phyloP scores from a whole-genome alignment of 192 early-diverging fungal species.

The Gonapodya prolifera region DNA sequence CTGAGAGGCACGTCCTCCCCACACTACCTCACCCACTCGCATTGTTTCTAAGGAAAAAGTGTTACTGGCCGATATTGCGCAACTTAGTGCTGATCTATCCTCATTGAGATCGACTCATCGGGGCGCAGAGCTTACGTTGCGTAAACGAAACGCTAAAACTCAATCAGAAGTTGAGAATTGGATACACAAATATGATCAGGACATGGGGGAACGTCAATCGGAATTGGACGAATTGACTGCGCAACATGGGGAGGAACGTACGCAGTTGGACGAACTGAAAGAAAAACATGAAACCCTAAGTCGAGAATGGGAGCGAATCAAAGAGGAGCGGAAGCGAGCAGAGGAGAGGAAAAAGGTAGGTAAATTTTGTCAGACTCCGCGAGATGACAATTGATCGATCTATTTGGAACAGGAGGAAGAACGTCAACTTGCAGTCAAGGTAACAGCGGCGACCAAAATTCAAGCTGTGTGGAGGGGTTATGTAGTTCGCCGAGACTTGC shows the following conservation, averaged over 20 bases:
- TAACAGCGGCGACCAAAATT: slow-evolving; percentile 22
- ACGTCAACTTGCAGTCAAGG: slow-evolving; percentile 11
- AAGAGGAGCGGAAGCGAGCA: slow-evolving; percentile 26
- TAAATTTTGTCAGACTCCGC: not conserved
- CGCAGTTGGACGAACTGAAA: slow-evolving; percentile 39
- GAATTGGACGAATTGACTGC: slow-evolving; percentile 44
- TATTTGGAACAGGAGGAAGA: slow-evolving; percentile 22
- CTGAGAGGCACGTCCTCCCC: not conserved
- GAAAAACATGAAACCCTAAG: slow-evolving; percentile 25
- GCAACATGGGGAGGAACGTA: slow-evolving; percentile 36
- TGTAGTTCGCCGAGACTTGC: slow-evolving; percentile 24
- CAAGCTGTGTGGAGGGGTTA: slow-evolving; percentile 32
- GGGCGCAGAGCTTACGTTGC: slow-evolving; percentile 37
- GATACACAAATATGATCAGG: slow-evolving; percentile 55
- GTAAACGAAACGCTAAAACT: slow-evolving; percentile 46
- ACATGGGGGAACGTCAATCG: slow-evolving; percentile 44
- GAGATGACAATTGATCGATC: not conserved
- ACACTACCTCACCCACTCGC: not conserved
- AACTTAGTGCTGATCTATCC: slow-evolving; percentile 14
- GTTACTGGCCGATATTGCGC: slow-evolving; percentile 22
- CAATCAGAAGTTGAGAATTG: slow-evolving; percentile 50
- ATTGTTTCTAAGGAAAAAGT: slow-evolving; percentile 18
- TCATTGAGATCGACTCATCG: slow-evolving; percentile 19
- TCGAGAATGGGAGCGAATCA: slow-evolving; percentile 32
- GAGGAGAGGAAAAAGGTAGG: slow-evolving; percentile 30